Evolutionary conservation across 2,329 filamentous ascomycete species (phyloP), one percentile per base, ranked within the genome.

Genomic region (Alternaria arborescens): DNA sequence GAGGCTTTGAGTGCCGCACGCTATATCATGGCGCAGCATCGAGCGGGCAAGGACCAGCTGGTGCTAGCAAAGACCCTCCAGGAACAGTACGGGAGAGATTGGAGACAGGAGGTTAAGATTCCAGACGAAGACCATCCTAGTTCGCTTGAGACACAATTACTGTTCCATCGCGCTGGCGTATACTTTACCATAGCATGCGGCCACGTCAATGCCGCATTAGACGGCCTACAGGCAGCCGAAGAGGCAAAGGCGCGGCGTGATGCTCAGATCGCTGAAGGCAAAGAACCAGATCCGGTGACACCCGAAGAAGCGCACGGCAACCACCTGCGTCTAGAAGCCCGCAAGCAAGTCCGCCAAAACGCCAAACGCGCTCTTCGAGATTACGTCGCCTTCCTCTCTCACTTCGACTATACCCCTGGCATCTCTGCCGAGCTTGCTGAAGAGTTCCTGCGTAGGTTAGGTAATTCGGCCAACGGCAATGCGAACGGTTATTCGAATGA

Each of bases 381-480:
- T 78, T 93, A 91, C 73, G 82, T 89, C 69, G 82, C 86, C 22
- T 95, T 92, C 72, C 81, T 96, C 40, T 87, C 88, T 1, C 83
- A 88, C 60, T 89, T 95, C 64, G 90, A 95, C 70, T 95, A 95
- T 78, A 91, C 92, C 0, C 91, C 91, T 0, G 86, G 91, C 50
- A 77, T 91, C 42, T 86, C 89, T 8, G 78, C 86, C 44, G 84
- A 88, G 44, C 79, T 87, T 26, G 85, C 84, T 18, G 85, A 88
- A 55, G 84, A 85, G 42, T 87, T 87, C 62, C 59, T 78, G 8
- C 69, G 71, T 12, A 70, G 72, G 16, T 53, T 77, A 12, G 69
- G 68, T n/a, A 65, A 59, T 22, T 57, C 71, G 2, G 38, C 70
- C 0, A 71, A 71, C 48, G 67, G 66, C 20, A 42, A 30, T 16